A percentile compares a stretch with the other conserved stretches of the same genome.
phyloP scores from a whole-genome alignment of 2,329 filamentous ascomycete species.

The Mycosphaerella arachidis region DNA sequence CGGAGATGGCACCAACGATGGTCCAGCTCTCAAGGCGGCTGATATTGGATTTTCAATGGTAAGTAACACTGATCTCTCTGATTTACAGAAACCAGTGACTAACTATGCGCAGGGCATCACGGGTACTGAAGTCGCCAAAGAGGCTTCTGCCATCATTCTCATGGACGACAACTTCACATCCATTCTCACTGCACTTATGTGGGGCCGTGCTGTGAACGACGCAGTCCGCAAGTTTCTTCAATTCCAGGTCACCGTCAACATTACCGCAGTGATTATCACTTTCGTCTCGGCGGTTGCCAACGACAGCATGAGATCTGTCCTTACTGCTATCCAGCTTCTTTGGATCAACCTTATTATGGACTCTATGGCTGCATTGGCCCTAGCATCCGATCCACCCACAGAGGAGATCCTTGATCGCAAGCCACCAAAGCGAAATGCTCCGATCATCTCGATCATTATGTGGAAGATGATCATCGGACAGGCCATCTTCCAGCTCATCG shows the following conservation, averaged over 20 bases:
- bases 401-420: slow-evolving; percentile 75
- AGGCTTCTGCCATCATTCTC: slow-evolving; percentile 58
- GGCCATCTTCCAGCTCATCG: slow-evolving; percentile 76
- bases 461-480: slow-evolving; percentile 99
- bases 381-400: slow-evolving; percentile 83
- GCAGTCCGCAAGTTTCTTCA: slow-evolving; percentile 55
- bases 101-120: slow-evolving; percentile 45
- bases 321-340: slow-evolving; percentile 84
- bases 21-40: slow-evolving; percentile 60
- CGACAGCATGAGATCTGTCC: slow-evolving; percentile 63
- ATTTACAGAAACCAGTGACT: too few relatives aligned
- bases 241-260: slow-evolving; percentile 81
- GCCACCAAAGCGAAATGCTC: slow-evolving; percentile 67
- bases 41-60: slow-evolving; percentile 64
- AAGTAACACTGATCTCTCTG: too few relatives aligned
- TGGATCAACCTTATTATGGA: slow-evolving; percentile 98
- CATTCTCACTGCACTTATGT: slow-evolving; percentile 59
- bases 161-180: slow-evolving; percentile 61
- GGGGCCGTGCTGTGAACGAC: slow-evolving; percentile 57
- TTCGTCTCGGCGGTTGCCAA: slow-evolving; percentile 82
- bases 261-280: slow-evolving; percentile 81
- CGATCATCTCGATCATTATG: slow-evolving; percentile 83
- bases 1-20: slow-evolving; percentile 63
- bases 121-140: slow-evolving; percentile 61
- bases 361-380: slow-evolving; percentile 82